These are phyloP conservation scores for Lactifluus echinatus DNA, from an alignment of 768 basidiomycete species.

Conservation along the genomic window DNA sequence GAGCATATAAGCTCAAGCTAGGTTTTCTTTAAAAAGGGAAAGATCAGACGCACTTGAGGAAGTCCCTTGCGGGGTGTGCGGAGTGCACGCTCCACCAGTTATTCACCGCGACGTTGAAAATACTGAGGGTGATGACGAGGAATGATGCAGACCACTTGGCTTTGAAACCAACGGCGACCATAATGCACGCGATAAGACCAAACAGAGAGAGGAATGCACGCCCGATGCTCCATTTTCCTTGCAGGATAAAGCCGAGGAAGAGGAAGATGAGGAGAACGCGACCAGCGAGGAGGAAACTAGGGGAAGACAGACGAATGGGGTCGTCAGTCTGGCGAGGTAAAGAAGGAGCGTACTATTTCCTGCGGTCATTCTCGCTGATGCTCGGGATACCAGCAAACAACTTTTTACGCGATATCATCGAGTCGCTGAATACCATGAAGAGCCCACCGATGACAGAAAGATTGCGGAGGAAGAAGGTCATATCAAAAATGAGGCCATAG, in stretches of 20 bases:
- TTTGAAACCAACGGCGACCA: constrained; percentile 98
- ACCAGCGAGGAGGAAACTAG: constrained; percentile 92
- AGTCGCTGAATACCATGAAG: constrained; percentile 98
- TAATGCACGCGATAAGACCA: constrained; percentile 85
- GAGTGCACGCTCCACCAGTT: constrained; percentile 96
- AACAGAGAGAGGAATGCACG: constrained; percentile 84
- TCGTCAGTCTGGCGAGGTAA: constrained; percentile 1
- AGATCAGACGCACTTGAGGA: constrained; percentile 64
- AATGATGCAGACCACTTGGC: constrained; percentile 98
- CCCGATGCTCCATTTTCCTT: constrained; percentile 82
- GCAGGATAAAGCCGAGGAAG: constrained; percentile 94
- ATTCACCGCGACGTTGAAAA: constrained; percentile 98
- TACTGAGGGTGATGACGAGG: constrained; percentile 81
- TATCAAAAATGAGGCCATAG: constrained; percentile 98
- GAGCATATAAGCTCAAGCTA: not conserved
- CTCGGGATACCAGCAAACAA: constrained; percentile 86
- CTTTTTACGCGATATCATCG: constrained; percentile 79
- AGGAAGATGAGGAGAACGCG: constrained; percentile 97
- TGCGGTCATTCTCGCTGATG: constrained; percentile 90
- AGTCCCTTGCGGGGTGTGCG: constrained; percentile 92
- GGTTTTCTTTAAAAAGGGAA: not conserved
- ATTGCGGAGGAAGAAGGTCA: constrained; percentile 99
- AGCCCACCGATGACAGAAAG: constrained; percentile 95
- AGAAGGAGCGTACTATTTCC: constrained; percentile 76
- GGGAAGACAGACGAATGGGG: not conserved